Evolutionary conservation across 768 basidiomycete genomes (phyloP).

Genomic region (Agaricus subrufescens): DNA sequence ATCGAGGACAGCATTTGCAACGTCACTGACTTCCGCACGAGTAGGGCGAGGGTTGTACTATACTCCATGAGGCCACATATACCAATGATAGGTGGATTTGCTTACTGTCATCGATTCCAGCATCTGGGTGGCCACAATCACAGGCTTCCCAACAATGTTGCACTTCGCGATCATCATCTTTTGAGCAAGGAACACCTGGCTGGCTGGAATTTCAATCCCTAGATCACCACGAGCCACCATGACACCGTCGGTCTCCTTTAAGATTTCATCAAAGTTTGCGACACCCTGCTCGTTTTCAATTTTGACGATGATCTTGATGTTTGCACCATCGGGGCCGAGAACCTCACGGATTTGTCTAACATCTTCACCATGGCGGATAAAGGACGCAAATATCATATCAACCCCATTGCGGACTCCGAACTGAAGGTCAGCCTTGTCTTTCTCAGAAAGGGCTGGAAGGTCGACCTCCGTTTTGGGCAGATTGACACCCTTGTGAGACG

Average conservation of each 20-base stretch:
- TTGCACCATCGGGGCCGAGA: conserved; percentile 91
- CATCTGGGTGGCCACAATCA: conserved; percentile 99
- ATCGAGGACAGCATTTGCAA: conserved; percentile 98
- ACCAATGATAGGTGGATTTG: not conserved
- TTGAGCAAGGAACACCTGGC: conserved; percentile 98
- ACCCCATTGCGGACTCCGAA: conserved; percentile 98
- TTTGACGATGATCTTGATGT: conserved; percentile 99
- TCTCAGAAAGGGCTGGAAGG: conserved; percentile 93
- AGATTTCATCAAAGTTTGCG: conserved; percentile 97
- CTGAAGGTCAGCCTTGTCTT: conserved; percentile 92
- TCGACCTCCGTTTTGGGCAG: conserved; percentile 97
- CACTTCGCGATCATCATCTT: conserved; percentile 99
- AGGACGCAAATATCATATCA: conserved; percentile 99
- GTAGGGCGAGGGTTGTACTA: conserved; percentile 98
- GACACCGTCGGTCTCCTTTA: conserved; percentile 93
- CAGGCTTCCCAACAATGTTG: conserved; percentile 96
- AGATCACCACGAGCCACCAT: conserved; percentile 99
- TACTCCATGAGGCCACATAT: conserved; percentile 7
- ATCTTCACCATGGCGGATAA: conserved; percentile 94
- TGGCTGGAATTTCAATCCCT: conserved; percentile 99
- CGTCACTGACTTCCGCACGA: conserved; percentile 98
- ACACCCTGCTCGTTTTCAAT: conserved; percentile 99
- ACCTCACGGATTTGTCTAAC: conserved; percentile 91
- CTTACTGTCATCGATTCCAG: conserved; percentile 97
- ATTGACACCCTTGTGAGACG: conserved; percentile 98